These are phyloP conservation scores for Macaranga tanarius DNA, from an alignment of 441 rosid genomes.

Conservation along the genomic window DNA sequence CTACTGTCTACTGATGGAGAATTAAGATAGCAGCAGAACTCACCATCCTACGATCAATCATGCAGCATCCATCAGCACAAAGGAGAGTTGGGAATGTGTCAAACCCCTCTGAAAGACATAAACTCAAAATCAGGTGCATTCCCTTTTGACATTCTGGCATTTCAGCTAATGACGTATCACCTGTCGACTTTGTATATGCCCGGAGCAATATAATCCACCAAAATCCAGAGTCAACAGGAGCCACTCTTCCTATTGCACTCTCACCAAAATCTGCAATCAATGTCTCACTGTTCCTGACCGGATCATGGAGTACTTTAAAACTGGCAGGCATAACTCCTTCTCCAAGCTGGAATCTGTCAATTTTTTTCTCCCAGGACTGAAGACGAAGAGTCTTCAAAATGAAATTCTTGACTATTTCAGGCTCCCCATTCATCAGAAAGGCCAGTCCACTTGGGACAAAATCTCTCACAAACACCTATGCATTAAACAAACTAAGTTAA, in stretches of 20 bases:
- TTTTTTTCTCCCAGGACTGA: slow-evolving; percentile 93
- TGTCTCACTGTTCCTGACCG: slow-evolving; percentile 68
- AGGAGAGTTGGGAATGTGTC: slow-evolving; percentile 95
- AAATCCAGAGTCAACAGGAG: slow-evolving; percentile 95
- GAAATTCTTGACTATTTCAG: slow-evolving; percentile 82
- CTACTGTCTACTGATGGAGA: not conserved
- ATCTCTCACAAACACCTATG: slow-evolving; percentile 86
- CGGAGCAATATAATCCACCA: slow-evolving; percentile 97
- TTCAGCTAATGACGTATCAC: slow-evolving; percentile 83
- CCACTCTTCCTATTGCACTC: slow-evolving; percentile 96
- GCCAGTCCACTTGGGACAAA: slow-evolving; percentile 94
- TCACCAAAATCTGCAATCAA: slow-evolving; percentile 91
- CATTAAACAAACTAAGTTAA: not conserved
- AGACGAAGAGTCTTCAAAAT: slow-evolving; percentile 84
- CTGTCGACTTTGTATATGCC: slow-evolving; percentile 86
- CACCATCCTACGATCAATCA: slow-evolving; percentile 98
- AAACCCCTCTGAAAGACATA: slow-evolving; percentile 86
- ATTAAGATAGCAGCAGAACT: slow-evolving; percentile 25
- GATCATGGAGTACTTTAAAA: slow-evolving; percentile 88
- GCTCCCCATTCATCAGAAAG: slow-evolving; percentile 80
- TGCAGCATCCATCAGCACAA: slow-evolving; percentile 95
- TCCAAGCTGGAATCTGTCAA: slow-evolving; percentile 89
- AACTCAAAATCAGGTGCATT: slow-evolving; percentile 78
- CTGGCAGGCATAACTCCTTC: slow-evolving; percentile 99
- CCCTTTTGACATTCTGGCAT: slow-evolving; percentile 94